Evolutionary conservation across 495 filamentous ascomycete genomes (phyloP), one percentile per base, ranked within the genome.

Genomic region (Lasiosphaeria miniovina): DNA sequence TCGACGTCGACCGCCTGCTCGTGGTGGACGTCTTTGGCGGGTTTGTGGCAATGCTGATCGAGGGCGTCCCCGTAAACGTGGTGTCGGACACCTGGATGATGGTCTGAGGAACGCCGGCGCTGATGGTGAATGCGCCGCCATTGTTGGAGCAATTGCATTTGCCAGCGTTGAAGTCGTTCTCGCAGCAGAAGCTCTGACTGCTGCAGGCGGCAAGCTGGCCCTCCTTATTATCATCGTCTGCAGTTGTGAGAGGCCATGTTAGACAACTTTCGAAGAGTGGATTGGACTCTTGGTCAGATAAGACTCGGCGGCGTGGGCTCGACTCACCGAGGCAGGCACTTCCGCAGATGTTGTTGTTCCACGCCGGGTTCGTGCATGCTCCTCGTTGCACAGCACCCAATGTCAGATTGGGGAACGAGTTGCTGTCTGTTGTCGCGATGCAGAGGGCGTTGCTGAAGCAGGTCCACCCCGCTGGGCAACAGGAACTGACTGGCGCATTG

Each of bases 401-500:
- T 8, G 64, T 64, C 1, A 68, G 33, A 43, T 68, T 64, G 24
- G 63, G 64, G n/a, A 58, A 62, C 14, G 52, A 53, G 24, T 49
- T 51, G 15, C 51, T 65, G 32, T 59, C 50, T 15, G 63, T 67
- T 14, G 71, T 74, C 43, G 69, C 68, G 33, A 71, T 62, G 53
- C 69, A 74, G 3, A 74, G 65, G n/a, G 62, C 56, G 58, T 68
- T 72, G 33, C 64, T 65, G 49, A 69, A 75, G 59, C 72, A 74
- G 10, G 73, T 72, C 63, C 67, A 73, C 3, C 73, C 73, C 0
- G 56, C 58, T 24, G 68, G 62, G 51, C 73, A 74, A 55, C 71
- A 75, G 4, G 59, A 52, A 4, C 59, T 49, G 17, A 65, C 62
- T 34, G 57, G 57, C 0, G 65, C 61, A 43, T 58, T 34, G 32